Base-by-base conservation (phyloP, 352 stramenopile species). In the Globisporangium yorkense region DNA sequence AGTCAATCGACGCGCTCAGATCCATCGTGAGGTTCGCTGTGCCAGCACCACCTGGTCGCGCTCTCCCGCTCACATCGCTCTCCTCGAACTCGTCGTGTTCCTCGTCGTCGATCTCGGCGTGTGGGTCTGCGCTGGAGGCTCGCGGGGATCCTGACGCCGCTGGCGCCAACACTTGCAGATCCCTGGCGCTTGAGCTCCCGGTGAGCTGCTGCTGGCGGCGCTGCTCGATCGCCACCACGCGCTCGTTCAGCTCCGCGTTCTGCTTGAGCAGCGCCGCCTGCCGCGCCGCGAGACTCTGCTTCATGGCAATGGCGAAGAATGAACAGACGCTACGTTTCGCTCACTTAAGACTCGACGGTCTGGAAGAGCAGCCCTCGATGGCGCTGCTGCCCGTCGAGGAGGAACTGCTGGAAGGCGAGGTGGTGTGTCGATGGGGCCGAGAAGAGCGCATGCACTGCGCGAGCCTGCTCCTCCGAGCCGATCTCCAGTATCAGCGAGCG, bases 211-310 rank as follows among this genome's bases (percentile, higher is more conserved):
- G 73, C 62, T 81, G 72, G 13, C 71, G 71, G 41, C 73, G 75
- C 41, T 84, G 73, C 50, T 89, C 77, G 46, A 88, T 87, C 13
- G 77, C 77, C 54, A 84, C 77, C 1, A 89, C 79, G 33, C 78
- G 69, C 47, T 87, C 71, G 40, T 89, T 78, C 5, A 89, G 56
- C 56, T 83, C 75, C 1, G 77, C 73, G 33, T 89, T 89, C 49
- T 88, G 72, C 53, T 68, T 74, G 54, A 77, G 66, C 59, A 89
- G 60, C 43, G 77, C 77, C 8, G 77, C 79, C 50, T 88, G 79
- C 0, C 79, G 67, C 51, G 60, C 79, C 0, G 71, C 75, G 21
- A 89, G 63, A 39, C 69, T 87, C 65, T 85, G 71, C 45, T 87
- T 85, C 79, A 89, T 87, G 18, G 10, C 6, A 1, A 8, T 51